phyloP scores from a whole-genome alignment of 768 basidiomycete species.

The Tricholoma hemisulphureum region DNA sequence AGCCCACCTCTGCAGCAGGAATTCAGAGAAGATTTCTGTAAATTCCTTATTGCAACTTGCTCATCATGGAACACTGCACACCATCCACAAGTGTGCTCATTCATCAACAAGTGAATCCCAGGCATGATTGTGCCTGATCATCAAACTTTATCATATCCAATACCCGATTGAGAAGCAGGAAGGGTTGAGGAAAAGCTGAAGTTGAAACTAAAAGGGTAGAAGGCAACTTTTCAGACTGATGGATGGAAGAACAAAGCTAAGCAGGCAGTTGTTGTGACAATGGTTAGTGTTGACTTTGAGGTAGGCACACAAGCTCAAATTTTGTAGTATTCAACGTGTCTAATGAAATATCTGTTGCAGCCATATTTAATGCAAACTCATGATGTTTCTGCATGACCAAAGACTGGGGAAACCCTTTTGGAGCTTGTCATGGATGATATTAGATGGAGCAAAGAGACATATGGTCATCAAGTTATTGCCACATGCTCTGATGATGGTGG shows the following conservation, averaged over 20 bases:
- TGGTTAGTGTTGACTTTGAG: too few species aligned
- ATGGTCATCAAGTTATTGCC: constrained; percentile 19
- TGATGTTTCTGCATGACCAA: constrained; percentile 20
- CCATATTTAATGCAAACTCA: constrained; percentile 19
- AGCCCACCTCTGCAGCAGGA: constrained; percentile 11
- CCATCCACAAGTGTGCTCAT: constrained; percentile 16
- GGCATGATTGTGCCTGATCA: too few species aligned
- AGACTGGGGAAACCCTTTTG: constrained; percentile 25
- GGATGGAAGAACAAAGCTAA: background rate
- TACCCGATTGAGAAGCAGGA: background rate
- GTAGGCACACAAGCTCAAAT: background rate
- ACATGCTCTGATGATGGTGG: too few species aligned
- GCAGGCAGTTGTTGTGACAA: too few species aligned
- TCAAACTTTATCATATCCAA: too few species aligned
- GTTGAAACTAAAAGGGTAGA: too few species aligned
- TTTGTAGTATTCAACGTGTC: too few species aligned
- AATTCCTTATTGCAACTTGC: constrained; percentile 10
- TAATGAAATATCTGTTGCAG: background rate
- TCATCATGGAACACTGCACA: constrained; percentile 23
- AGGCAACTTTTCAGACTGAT: background rate
- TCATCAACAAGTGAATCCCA: constrained; percentile 23
- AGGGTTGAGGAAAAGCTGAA: background rate
- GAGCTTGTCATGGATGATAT: constrained; percentile 23
- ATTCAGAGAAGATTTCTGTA: too few species aligned
- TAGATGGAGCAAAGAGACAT: constrained; percentile 16